Evolutionary conservation across 1,284 basidiomycete species (phyloP).

Genomic region (Pterula multifida): DNA sequence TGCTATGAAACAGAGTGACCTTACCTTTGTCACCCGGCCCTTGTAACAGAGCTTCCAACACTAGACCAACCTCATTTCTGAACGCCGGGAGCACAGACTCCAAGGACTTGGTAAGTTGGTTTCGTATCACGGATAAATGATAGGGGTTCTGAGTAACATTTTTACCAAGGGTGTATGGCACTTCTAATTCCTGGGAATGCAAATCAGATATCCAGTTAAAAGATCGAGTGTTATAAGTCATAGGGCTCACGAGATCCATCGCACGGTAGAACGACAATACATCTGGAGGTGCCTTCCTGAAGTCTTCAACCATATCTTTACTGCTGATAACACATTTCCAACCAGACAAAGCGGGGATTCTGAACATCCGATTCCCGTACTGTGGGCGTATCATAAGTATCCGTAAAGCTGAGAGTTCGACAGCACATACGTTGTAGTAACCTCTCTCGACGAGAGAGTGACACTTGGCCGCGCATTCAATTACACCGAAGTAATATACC

Average conservation of each 20-base stretch:
- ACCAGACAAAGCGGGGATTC: neutral
- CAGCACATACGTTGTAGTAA: neutral
- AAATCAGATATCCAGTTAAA: neutral
- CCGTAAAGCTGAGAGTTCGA: neutral
- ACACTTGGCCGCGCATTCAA: neutral
- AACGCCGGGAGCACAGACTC: neutral
- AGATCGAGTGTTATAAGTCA: too few species aligned
- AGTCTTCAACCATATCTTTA: slow-evolving; percentile 2
- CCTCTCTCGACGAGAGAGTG: neutral
- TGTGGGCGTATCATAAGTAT: neutral
- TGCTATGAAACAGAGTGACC: too few species aligned
- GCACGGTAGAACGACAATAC: neutral
- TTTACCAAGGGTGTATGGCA: neutral
- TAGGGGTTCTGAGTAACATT: neutral
- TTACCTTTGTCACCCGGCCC: neutral
- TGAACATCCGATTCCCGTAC: neutral
- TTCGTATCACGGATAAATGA: neutral
- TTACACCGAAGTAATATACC: neutral
- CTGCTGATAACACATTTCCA: neutral
- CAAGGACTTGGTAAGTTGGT: neutral
- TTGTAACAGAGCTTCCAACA: neutral
- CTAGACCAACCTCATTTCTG: neutral
- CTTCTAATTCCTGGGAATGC: neutral
- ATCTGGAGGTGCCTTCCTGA: slow-evolving; percentile 1
- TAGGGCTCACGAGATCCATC: neutral